Evolutionary conservation across 352 stramenopile species (phyloP), one percentile per base, ranked within the genome.

Genomic region (Globisporangium apiculatum): DNA sequence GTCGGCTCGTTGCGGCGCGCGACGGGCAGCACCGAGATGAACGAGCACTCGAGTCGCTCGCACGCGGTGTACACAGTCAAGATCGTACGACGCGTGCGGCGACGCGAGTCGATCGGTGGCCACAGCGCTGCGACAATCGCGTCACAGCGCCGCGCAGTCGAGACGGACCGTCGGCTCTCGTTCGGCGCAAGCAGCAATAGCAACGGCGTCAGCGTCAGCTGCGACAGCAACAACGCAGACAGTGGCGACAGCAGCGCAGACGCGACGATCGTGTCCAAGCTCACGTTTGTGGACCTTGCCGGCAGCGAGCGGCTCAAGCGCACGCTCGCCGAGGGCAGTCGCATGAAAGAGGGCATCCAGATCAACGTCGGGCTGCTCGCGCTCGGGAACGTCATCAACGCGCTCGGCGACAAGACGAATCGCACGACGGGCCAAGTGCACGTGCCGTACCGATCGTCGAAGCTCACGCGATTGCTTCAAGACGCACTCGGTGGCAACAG

Each of bases 281-380:
- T 95, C 12, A 95, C 86, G 1, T 95, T 95, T 56, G 86, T 95
- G 14, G 86, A 95, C 67, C 69, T 95, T 9, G 86, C 86, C 37
- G 86, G 86, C 11, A 95, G 86, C 45, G 86, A 95, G 53, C 68
- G 86, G n/a, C 55, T 95, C 1, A 95, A 95, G 60, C 89, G 87
- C 58, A 95, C 86, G 2, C 78, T 79, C 53, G 84, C 86, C 10
- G 86, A 91, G 63, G 86, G 86, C 18, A 81, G 76, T 51, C 71
- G 86, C 1, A 95, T 95, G 86, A 95, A 94, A 61, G 86, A 95
- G 60, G 86, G 86, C 0, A 95, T 95, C 50, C 83, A 95, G 61
- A 95, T 95, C 54, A 95, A 95, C 38, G 80, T 94, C 4, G 86
- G 86, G 8, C 55, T 95, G 5, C 69, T 95, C 5, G 86, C 86